Percentiles rank a stretch among this genome's conserved stretches.
phyloP scores from a whole-genome alignment of 1,284 basidiomycete species.

The Ganoderma sinense region DNA sequence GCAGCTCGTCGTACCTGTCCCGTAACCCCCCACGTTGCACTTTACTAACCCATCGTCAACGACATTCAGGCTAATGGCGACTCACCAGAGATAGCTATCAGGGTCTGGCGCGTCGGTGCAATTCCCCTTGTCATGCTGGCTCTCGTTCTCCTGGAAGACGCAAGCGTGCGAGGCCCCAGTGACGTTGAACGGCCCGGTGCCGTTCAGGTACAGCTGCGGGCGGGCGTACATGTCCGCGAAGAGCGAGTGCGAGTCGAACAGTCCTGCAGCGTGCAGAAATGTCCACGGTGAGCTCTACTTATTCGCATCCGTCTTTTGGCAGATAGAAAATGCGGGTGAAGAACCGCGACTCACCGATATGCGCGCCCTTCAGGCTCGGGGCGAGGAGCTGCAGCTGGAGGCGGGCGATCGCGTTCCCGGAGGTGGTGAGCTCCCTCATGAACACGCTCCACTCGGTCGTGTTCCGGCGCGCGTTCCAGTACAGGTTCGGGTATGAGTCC shows the following conservation, averaged over 20 bases:
- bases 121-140: slow-evolving; percentile 34
- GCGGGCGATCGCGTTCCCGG: too few relatives aligned
- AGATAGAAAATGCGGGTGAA: too few relatives aligned
- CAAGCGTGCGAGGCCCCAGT: slow-evolving; percentile 57
- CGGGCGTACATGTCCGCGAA: slow-evolving; percentile 61
- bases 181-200: slow-evolving; percentile 62
- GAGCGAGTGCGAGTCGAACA: slow-evolving; percentile 42
- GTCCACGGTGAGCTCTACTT: too few relatives aligned
- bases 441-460: too few relatives aligned
- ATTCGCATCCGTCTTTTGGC: too few relatives aligned
- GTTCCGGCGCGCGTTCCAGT: too few relatives aligned
- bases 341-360: too few relatives aligned
- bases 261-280: too few relatives aligned
- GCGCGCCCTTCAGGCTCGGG: too few relatives aligned
- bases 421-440: too few relatives aligned
- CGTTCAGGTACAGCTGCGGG: slow-evolving; percentile 60
- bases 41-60: background rate
- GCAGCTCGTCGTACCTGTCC: slow-evolving; percentile 32
- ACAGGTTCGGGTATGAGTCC: too few relatives aligned
- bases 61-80: background rate
- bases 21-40: background rate
- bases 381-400: too few relatives aligned
- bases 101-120: slow-evolving; percentile 52
- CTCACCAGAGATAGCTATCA: slow-evolving; percentile 60
- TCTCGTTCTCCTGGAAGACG: slow-evolving; percentile 49